Base-by-base conservation (phyloP, 2,329 filamentous ascomycete species). In the Colletotrichum cereale region DNA sequence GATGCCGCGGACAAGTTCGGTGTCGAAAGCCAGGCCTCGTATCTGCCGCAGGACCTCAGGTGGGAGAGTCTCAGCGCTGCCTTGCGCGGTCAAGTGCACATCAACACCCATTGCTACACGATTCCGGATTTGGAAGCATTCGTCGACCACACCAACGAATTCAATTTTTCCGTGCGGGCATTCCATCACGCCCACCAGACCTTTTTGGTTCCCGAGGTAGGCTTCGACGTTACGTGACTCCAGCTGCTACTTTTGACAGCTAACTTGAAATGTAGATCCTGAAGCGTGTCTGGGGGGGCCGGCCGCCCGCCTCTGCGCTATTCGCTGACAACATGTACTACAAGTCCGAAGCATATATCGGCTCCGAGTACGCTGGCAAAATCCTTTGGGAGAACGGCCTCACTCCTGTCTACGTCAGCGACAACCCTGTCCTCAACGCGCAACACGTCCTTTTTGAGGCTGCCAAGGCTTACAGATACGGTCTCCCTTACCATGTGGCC, bases 301-400 rank as follows among this genome's bases (percentile, higher is more conserved):
- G 84, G 0, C 79, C 86, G 21, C 88, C 86, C n/a, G 87, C 85
- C 4, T 87, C 84, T 21, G 91, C 88, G n/a, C 81, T 92, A 4
- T 93, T 93, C 75, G 90, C 91, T 12, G 90, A 93, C 76, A 92
- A 90, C 77, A 92, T 92, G 88, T 91, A 88, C 78, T 93, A 92
- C 85, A 92, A 93, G 80, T 84, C 87, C 1, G 91, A 93, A 80
- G 83, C 90, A 0, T 92, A 91, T 74, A 82, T 88, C 5, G 91
- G 86, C 0, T 91, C 89, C 14, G 89, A 92, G 77, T 88, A 88
- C 71, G 90, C 91, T 2, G 91, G 90, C 34, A 92, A 91, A 77
- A 84, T 89, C 5, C 84, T 93, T 0, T 89, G 89, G 74, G 90
- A 92, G 29, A 85, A 88, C 67, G 90, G 88, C 34, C 83, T 93